These are phyloP conservation scores for Fraxinus angustifolia DNA, from an alignment of 305 asterid genomes.

Conservation along the genomic window DNA sequence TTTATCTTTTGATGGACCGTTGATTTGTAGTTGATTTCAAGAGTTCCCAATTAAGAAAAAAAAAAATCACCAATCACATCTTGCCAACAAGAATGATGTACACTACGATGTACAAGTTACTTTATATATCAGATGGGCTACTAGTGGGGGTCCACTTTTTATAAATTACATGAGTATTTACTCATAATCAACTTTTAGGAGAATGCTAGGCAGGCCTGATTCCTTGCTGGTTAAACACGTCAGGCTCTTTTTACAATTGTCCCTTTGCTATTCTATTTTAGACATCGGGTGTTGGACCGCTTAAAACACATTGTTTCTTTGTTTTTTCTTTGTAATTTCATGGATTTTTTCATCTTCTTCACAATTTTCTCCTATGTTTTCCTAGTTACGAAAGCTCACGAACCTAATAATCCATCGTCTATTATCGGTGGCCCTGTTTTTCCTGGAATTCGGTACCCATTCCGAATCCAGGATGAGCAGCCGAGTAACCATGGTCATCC, in stretches of 20 bases:
- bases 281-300: neutral
- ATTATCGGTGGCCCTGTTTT: conserved; percentile 17
- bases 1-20: too few relatives aligned
- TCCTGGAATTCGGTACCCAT: conserved; percentile 23
- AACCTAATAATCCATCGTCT: neutral
- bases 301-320: neutral
- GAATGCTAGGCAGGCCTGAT: neutral
- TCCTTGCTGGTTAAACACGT: conserved; percentile 21
- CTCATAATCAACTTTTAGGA: neutral
- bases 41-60: too few relatives aligned
- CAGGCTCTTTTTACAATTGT: neutral
- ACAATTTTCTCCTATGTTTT: conserved; percentile 2
- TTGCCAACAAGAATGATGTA: too few relatives aligned
- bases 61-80: too few relatives aligned
- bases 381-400: conserved; percentile 14
- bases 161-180: neutral
- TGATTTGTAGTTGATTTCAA: too few relatives aligned
- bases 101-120: too few relatives aligned
- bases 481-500: conserved; percentile 14
- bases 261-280: neutral
- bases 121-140: too few relatives aligned
- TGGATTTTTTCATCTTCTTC: conserved; percentile 21
- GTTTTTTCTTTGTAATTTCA: conserved; percentile 7
- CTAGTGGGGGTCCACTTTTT: too few relatives aligned
- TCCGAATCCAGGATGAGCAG: conserved; percentile 17